A percentile compares a stretch with the other conserved stretches of the same genome.
These are phyloP conservation scores for Fusarium protoensiforme DNA, from an alignment of 2,329 filamentous ascomycete genomes.

Conservation along the genomic window DNA sequence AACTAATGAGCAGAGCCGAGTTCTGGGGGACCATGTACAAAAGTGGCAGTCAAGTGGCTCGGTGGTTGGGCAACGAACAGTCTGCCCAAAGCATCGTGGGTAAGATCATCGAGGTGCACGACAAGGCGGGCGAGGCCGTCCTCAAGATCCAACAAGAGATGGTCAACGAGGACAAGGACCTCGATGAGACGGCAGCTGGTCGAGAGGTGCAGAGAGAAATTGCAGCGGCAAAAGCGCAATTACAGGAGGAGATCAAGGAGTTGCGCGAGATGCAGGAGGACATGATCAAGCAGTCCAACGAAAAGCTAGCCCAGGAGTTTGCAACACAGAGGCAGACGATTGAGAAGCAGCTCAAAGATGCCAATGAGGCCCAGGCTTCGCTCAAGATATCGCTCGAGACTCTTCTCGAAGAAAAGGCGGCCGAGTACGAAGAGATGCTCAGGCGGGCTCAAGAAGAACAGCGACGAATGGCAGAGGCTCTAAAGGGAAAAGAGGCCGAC, in stretches of 20 bases:
- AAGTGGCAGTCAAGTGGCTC: background rate
- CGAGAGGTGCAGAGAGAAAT: background rate
- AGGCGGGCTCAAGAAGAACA: background rate
- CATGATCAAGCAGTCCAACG: background rate
- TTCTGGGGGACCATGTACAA: conserved; percentile 2
- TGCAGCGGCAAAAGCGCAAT: background rate
- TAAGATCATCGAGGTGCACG: background rate
- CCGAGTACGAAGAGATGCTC: background rate
- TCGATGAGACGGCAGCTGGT: background rate
- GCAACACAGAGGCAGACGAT: background rate
- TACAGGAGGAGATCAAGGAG: background rate
- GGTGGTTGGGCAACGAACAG: background rate
- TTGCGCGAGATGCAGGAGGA: background rate
- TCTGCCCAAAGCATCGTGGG: background rate
- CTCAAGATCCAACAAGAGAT: background rate
- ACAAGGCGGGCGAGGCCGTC: background rate
- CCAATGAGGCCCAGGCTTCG: background rate
- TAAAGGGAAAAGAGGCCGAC: background rate
- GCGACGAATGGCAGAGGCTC: background rate
- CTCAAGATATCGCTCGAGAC: background rate
- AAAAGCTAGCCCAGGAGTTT: background rate
- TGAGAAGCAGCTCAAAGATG: background rate
- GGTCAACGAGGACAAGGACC: background rate
- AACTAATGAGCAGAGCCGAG: background rate
- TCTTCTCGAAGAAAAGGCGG: background rate